Evolutionary conservation across 2,329 filamentous ascomycete genomes (phyloP).

Genomic region (Gaeumannomyces sp.): DNA sequence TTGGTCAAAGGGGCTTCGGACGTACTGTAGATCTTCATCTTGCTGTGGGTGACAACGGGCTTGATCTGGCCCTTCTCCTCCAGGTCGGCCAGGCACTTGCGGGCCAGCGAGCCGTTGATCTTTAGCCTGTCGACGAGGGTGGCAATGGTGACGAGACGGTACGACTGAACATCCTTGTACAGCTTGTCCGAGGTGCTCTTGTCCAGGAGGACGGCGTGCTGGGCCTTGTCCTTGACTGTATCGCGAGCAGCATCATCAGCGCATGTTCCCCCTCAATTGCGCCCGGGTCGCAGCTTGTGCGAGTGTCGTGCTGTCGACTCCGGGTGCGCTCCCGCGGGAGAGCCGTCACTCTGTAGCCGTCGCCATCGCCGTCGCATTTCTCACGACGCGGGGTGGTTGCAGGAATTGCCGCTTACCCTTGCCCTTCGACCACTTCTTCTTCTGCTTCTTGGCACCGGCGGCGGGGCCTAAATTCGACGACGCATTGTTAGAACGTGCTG

Average conservation of each 20-base stretch:
- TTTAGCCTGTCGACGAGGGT: slow-evolving; percentile 99
- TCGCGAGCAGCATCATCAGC: not conserved
- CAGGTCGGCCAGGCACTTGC: slow-evolving; percentile 81
- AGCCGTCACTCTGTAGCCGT: not conserved
- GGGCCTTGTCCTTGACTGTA: slow-evolving; percentile 98
- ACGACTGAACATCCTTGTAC: slow-evolving; percentile 99
- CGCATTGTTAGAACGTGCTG: not conserved
- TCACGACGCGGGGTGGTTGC: slow-evolving; percentile 10
- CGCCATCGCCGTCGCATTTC: slow-evolving; percentile 4
- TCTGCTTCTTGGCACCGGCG: slow-evolving; percentile 67
- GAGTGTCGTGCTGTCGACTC: not conserved
- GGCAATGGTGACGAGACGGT: slow-evolving; percentile 98
- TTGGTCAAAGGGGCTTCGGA: slow-evolving; percentile 13
- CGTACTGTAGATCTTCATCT: slow-evolving; percentile 95
- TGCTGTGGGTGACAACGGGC: slow-evolving; percentile 93
- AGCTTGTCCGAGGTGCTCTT: slow-evolving; percentile 97
- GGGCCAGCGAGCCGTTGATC: slow-evolving; percentile 98
- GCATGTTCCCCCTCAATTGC: not conserved
- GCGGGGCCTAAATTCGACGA: slow-evolving; percentile 1
- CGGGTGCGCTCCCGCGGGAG: not conserved
- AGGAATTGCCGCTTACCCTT: slow-evolving; percentile 59
- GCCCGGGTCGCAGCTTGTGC: not conserved
- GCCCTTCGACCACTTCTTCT: slow-evolving; percentile 67
- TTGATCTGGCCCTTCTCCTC: slow-evolving; percentile 99
- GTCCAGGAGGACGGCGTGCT: slow-evolving; percentile 98